These are phyloP conservation scores for Candida tammaniensis DNA, from an alignment of 805 yeast genomes.

Conservation along the genomic window DNA sequence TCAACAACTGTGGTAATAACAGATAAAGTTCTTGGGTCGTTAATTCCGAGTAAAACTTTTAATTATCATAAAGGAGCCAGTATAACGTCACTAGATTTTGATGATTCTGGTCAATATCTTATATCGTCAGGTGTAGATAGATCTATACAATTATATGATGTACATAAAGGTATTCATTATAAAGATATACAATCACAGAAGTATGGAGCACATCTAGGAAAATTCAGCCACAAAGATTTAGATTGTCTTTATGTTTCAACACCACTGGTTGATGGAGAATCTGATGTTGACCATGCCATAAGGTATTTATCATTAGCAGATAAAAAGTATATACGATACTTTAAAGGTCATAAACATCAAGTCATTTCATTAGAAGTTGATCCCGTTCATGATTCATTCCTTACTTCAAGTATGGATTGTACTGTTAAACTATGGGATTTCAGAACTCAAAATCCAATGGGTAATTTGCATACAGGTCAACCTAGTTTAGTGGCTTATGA, in stretches of 20 bases:
- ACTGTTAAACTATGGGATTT: conserved; percentile 89
- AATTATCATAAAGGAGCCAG: conserved; percentile 50
- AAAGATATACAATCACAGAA: conserved; percentile 80
- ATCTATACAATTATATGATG: conserved; percentile 79
- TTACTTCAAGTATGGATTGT: conserved; percentile 71
- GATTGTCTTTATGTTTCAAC: conserved; percentile 85
- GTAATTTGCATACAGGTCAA: conserved; percentile 49
- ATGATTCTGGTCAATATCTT: conserved; percentile 76
- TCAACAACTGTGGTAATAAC: conserved; percentile 4
- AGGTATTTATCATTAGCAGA: conserved; percentile 75
- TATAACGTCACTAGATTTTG: conserved; percentile 72
- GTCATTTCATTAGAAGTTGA: conserved; percentile 72
- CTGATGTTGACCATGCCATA: conserved; percentile 63
- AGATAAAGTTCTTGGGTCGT: conserved; percentile 9
- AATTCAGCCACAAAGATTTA: conserved; percentile 71
- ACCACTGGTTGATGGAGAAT: conserved; percentile 19
- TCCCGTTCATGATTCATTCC: conserved; percentile 62
- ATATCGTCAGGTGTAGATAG: conserved; percentile 80
- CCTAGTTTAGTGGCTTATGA: conserved; percentile 69
- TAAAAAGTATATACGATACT: conserved; percentile 79
- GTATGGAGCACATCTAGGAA: conserved; percentile 86
- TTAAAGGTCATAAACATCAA: conserved; percentile 78
- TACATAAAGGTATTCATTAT: conserved; percentile 60
- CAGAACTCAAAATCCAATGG: conserved; percentile 62
- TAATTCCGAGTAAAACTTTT: conserved; percentile 47